Percentiles rank a stretch among this genome's conserved stretches.
These are phyloP conservation scores for Priceomyces fermenticarens DNA, from an alignment of 805 yeast genomes.

Conservation along the genomic window DNA sequence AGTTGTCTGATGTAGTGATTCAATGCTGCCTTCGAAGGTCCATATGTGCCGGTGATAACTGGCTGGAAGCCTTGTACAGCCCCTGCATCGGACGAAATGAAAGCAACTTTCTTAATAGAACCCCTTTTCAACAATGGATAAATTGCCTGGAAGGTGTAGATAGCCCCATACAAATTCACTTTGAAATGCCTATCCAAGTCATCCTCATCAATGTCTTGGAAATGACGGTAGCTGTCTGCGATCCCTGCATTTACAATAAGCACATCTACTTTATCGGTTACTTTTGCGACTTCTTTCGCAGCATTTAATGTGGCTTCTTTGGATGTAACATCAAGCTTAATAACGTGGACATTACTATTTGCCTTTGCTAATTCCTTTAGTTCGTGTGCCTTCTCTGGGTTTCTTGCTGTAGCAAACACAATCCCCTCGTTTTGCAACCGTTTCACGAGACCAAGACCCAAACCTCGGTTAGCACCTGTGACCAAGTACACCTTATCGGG, in stretches of 20 bases:
- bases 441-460: conserved; percentile 31
- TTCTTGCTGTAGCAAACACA: conserved; percentile 41
- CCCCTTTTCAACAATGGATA: conserved; percentile 21
- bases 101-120: conserved; percentile 21
- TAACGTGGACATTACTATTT: conserved; percentile 12
- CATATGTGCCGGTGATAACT: neutral
- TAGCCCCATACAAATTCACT: neutral
- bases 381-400: conserved; percentile 21
- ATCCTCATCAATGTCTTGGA: neutral
- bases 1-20: neutral
- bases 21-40: neutral
- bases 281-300: neutral
- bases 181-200: neutral
- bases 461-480: conserved; percentile 42
- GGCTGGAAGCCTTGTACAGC: neutral
- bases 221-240: conserved; percentile 8
- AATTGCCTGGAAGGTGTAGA: conserved; percentile 14
- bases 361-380: conserved; percentile 6
- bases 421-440: conserved; percentile 14
- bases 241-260: conserved; percentile 33
- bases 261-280: conserved; percentile 20
- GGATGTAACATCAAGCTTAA: conserved; percentile 17
- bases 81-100: conserved; percentile 15
- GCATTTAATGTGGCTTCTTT: conserved; percentile 23
- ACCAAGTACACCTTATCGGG: conserved; percentile 20